A percentile compares a stretch with the other conserved stretches of the same genome.
phyloP scores from a whole-genome alignment of 2,329 filamentous ascomycete genomes.

The Bimuria novae-zelandiae region DNA sequence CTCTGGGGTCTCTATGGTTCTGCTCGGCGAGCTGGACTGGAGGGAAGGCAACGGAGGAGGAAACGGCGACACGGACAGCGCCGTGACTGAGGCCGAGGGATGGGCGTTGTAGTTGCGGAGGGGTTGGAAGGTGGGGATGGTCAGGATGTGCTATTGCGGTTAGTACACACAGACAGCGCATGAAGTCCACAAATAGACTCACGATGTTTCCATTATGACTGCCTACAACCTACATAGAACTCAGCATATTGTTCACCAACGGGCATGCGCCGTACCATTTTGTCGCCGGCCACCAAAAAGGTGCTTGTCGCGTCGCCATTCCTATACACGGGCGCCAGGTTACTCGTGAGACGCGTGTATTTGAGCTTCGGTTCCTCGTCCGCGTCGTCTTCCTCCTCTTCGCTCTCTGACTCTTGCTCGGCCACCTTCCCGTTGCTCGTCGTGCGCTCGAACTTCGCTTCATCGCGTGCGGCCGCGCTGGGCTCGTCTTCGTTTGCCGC shows the following conservation, averaged over 20 bases:
- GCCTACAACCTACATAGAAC: conserved; percentile 71
- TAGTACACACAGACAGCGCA: conserved; percentile 10
- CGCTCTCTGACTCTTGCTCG: conserved; percentile 35
- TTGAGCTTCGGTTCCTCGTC: conserved; percentile 95
- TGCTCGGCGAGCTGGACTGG: conserved; percentile 23
- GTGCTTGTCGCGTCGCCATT: conserved; percentile 94
- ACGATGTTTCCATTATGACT: conserved; percentile 97
- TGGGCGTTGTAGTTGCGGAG: conserved; percentile 91
- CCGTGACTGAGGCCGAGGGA: conserved; percentile 80
- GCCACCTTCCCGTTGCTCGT: conserved; percentile 27
- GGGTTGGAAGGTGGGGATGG: conserved; percentile 78
- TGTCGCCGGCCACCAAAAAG: conserved; percentile 90
- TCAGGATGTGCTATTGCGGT: conserved; percentile 73
- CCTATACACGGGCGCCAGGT: conserved; percentile 79
- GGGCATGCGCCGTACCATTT: conserved; percentile 71
- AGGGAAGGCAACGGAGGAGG: conserved; percentile 60
- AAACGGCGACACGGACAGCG: conserved; percentile 86
- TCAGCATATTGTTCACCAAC: conserved; percentile 64
- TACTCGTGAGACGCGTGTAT: conserved; percentile 83
- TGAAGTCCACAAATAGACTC: conserved; percentile 46
- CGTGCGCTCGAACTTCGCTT: conserved; percentile 18
- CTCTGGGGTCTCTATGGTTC: conserved; percentile 36
- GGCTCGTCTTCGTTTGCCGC: conserved; percentile 38
- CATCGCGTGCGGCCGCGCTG: conserved; percentile 50
- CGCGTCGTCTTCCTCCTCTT: conserved; percentile 73